A percentile compares a stretch with the other conserved stretches of the same genome.
These are phyloP conservation scores for Stachybotrys chlorohalonatus DNA, from an alignment of 2,329 filamentous ascomycete species.

Conservation along the genomic window DNA sequence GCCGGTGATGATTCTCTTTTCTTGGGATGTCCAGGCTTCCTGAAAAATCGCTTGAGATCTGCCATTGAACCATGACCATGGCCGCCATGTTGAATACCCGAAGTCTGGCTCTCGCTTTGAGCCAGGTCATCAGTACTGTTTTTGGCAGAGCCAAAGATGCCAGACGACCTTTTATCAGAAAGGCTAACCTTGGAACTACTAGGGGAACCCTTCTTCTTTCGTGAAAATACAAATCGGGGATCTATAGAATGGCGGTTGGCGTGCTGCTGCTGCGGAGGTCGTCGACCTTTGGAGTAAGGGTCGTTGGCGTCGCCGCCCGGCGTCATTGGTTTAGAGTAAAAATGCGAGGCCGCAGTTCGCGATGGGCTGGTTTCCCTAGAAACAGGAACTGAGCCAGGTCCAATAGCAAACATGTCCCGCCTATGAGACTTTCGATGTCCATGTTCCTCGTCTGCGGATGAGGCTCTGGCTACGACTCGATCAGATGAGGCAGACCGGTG, in stretches of 20 bases:
- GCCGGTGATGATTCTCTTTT: constrained; percentile 60
- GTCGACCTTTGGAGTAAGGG: constrained; percentile 76
- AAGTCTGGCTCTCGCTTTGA: constrained; percentile 14
- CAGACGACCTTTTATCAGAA: constrained; percentile 45
- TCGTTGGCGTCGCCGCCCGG: constrained; percentile 74
- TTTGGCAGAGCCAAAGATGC: constrained; percentile 22
- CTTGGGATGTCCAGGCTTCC: constrained; percentile 61
- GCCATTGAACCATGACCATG: constrained; percentile 81
- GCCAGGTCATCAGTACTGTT: constrained; percentile 25
- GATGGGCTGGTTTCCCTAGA: constrained; percentile 59
- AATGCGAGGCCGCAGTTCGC: constrained; percentile 50
- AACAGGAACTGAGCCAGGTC: constrained; percentile 43
- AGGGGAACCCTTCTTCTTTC: constrained; percentile 58
- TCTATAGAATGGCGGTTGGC: constrained; percentile 58
- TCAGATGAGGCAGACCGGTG: constrained; percentile 35
- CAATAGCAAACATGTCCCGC: constrained; percentile 44
- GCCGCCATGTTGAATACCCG: constrained; percentile 13
- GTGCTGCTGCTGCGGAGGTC: constrained; percentile 59
- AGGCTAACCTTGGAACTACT: constrained; percentile 41
- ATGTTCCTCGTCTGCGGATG: constrained; percentile 27
- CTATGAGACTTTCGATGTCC: constrained; percentile 32
- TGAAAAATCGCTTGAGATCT: constrained; percentile 95
- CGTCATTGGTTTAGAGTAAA: constrained; percentile 66
- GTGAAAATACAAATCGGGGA: constrained; percentile 73
- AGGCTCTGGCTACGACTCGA: constrained; percentile 29